Evolutionary conservation across 345 rosid genomes (phyloP).

Genomic region (Gossypium rotundifolium): DNA sequence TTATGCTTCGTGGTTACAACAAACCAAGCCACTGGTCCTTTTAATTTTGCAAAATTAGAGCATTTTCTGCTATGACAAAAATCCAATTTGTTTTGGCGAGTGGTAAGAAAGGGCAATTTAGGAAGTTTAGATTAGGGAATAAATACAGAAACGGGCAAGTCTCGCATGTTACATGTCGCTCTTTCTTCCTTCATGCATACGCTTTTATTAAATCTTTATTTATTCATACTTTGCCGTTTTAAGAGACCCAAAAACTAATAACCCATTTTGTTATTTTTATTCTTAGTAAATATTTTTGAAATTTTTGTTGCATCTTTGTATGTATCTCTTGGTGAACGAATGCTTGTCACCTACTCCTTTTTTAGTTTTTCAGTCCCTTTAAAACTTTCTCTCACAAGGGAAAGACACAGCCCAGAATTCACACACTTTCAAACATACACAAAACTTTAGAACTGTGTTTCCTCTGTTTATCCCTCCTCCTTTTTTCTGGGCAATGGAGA

Average conservation of each 20-base stretch:
- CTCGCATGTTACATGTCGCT: slow-evolving; percentile 81
- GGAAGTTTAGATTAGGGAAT: slow-evolving; percentile 18
- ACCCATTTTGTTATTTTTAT: neutral
- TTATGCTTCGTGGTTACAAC: slow-evolving; percentile 41
- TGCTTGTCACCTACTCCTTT: slow-evolving; percentile 74
- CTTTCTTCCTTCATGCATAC: slow-evolving; percentile 51
- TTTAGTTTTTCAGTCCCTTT: slow-evolving; percentile 36
- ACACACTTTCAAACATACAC: slow-evolving; percentile 2
- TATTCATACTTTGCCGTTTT: slow-evolving; percentile 25
- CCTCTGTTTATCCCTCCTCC: neutral
- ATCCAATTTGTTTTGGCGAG: neutral
- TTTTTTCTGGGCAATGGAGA: slow-evolving; percentile 40
- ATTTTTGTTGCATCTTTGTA: neutral
- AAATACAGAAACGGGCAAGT: slow-evolving; percentile 67
- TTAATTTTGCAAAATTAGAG: neutral
- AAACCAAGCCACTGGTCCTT: slow-evolving; percentile 28
- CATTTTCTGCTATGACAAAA: neutral
- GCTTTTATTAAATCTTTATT: slow-evolving; percentile 39
- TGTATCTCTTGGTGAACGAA: slow-evolving; percentile 46
- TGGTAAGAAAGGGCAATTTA: slow-evolving; percentile 31
- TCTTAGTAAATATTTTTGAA: neutral
- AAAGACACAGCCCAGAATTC: slow-evolving; percentile 19
- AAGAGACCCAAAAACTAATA: slow-evolving; percentile 1
- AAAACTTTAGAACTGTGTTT: slow-evolving; percentile 11
- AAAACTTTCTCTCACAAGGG: slow-evolving; percentile 8